Evolutionary conservation across 2,329 filamentous ascomycete species (phyloP), one percentile per base, ranked within the genome.

Genomic region (Trichoderma cornu-damae): DNA sequence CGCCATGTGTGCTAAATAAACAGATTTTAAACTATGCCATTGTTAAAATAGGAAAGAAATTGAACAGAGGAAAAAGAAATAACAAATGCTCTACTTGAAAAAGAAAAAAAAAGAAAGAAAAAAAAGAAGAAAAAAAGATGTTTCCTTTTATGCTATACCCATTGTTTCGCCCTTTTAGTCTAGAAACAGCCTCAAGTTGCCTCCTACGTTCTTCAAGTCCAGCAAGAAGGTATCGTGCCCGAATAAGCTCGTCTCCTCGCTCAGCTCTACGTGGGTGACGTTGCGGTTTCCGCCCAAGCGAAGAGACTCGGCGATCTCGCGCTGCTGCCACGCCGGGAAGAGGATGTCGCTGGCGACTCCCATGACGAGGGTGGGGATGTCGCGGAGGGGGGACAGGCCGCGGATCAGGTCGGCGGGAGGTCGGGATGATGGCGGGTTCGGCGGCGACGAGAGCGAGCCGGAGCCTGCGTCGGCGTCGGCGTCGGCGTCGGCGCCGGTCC

Each of bases 321-420:
- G 84, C 76, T 99, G 94, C 75, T 99, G 94, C 93, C 94, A 99
- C 0, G 94, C 91, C 0, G 94, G 94, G 74, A 99, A 99, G 34
- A 99, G 76, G 49, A 96, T 97, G 69, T 99, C 94, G 65, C 90
- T 96, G 0, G 90, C 90, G 3, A 97, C 94, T 32, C 94, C 94
- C 77, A 99, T 86, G 9, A 99, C 89, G 20, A 99, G 79, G 1
- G 90, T 87, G 0, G 90, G 89, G 49, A 87, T 93, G 60, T 92
- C 80, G 54, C 86, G 83, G 53, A 97, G 72, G 0, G 83, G 75
- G 3, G 82, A 75, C 18, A 99, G 76, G 0, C 94, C 94, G 0
- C 78, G 77, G 34, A 97, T 81, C 0, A 99, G 77, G 70, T 99
- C 94, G 50, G 82, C 78, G 0, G 93, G 90, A 0, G 90, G 89